A percentile compares a stretch with the other conserved stretches of the same genome.
These are phyloP conservation scores for Dothideomycetes sp. DNA, from an alignment of 2,329 filamentous ascomycete genomes.

Conservation along the genomic window DNA sequence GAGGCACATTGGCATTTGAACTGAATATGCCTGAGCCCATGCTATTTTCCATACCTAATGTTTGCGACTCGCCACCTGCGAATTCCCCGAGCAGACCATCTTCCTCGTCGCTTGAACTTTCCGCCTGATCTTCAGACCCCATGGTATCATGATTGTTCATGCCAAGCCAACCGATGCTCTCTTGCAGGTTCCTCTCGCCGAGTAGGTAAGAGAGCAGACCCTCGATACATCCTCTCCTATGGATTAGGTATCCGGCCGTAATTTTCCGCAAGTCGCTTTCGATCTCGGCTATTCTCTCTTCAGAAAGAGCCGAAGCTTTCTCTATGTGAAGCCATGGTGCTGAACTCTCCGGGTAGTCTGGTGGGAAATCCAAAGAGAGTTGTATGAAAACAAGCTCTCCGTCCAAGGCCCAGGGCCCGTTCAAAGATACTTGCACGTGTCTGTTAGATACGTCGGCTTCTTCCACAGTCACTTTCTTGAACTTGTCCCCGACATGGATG, in stretches of 20 bases:
- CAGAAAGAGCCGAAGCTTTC: constrained; percentile 46
- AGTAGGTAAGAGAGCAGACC: constrained; percentile 52
- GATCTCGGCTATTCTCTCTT: constrained; percentile 41
- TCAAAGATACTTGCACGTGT: constrained; percentile 47
- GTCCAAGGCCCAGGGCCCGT: constrained; percentile 50
- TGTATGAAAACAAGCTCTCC: constrained; percentile 46
- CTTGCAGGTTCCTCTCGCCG: constrained; percentile 49
- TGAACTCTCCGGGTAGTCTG: constrained; percentile 44
- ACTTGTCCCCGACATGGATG: constrained; percentile 50
- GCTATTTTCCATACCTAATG: constrained; percentile 18
- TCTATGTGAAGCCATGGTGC: constrained; percentile 46
- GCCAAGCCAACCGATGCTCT: constrained; percentile 45
- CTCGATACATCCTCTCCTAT: constrained; percentile 50
- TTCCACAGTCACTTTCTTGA: constrained; percentile 52
- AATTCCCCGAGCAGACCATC: constrained; percentile 27
- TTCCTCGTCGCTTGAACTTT: constrained; percentile 61
- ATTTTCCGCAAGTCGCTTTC: constrained; percentile 46
- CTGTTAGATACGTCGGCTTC: constrained; percentile 47
- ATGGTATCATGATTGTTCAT: constrained; percentile 49
- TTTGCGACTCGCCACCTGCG: constrained; percentile 30
- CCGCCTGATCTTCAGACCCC: constrained; percentile 33
- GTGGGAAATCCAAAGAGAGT: constrained; percentile 50
- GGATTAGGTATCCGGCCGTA: constrained; percentile 44
- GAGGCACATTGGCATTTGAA: constrained; percentile 55
- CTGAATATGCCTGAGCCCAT: constrained; percentile 45